phyloP scores from a whole-genome alignment of 441 rosid species.

The Metrosideros polymorpha region DNA sequence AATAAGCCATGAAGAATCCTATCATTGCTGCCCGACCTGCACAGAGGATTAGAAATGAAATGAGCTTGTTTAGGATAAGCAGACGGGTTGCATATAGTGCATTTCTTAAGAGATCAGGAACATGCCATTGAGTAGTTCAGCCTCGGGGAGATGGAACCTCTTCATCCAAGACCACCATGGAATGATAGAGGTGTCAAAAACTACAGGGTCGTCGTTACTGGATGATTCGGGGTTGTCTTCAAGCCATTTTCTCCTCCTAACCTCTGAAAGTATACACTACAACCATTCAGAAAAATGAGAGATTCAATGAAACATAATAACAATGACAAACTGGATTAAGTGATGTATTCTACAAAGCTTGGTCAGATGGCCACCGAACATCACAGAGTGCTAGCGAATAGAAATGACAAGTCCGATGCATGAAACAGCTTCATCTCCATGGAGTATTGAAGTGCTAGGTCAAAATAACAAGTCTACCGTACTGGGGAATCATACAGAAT shows the following conservation, averaged over 20 bases:
- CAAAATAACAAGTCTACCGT: background rate
- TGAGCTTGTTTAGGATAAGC: background rate
- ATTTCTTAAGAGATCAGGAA: background rate
- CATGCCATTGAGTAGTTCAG: slow-evolving; percentile 78
- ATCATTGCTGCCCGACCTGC: slow-evolving; percentile 97
- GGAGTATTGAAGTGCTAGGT: background rate
- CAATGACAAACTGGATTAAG: background rate
- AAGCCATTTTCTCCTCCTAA: slow-evolving; percentile 80
- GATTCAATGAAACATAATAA: background rate
- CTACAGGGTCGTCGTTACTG: slow-evolving; percentile 62
- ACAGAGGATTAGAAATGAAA: background rate
- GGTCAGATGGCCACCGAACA: background rate
- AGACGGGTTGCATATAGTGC: background rate
- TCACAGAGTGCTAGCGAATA: background rate
- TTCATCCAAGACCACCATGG: slow-evolving; percentile 99
- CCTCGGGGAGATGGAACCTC: slow-evolving; percentile 91
- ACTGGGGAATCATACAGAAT: background rate
- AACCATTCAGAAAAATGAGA: background rate
- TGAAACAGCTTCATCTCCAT: background rate
- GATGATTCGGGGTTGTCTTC: slow-evolving; percentile 73
- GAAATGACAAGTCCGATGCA: background rate
- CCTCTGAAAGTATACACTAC: slow-evolving; percentile 42
- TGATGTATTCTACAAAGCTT: background rate
- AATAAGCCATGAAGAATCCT: slow-evolving; percentile 96
- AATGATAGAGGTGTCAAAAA: slow-evolving; percentile 75